Base-by-base conservation (phyloP, 1,284 basidiomycete genomes). In the Trametes polyzona region DNA sequence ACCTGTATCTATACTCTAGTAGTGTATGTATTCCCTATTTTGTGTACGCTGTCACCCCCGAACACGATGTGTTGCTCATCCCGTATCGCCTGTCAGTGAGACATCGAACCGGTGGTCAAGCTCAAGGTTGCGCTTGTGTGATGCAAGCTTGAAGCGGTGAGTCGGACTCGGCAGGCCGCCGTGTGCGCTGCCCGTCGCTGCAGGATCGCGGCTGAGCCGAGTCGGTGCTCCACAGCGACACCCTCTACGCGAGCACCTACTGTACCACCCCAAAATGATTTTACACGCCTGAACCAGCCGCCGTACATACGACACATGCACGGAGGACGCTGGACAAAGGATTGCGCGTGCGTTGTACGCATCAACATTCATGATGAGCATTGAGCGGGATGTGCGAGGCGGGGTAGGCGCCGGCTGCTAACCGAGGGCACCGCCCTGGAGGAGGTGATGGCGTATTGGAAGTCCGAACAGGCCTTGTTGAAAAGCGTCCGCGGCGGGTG, bases 391-490 rank as follows among this genome's bases (percentile, higher is more conserved):
- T 52, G 10, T 17, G 42, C 35, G 50, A 44, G 44, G 52, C 51
- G 44, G 50, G 39, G 33, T 29, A 33, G 46, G 39, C 37, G 55
- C 47, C 47, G 32, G 8, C 23, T 21, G 52, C 21, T 43, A 51
- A 51, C 23, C 53, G 56, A 53, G 39, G 36, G 48, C 36, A 55
- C 40, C 44, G 39, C 46, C 43, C 17, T 21, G 14, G 23, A 8
- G 19, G 7, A 11, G 17, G 14, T 56, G 60, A 58, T 62, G n/a
- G 51, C 26, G 36, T 7, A 36, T 57, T 62, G 42, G 47, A 59
- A 57, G 53, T 58, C 54, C 60, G 60, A 54, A 52, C 33, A 14
- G 9, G 47, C 36, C 53, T 36, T 37, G 43, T 59, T 50, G 53
- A 62, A 62, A 60, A 46, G 50, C 39, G 23, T 56, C 54, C 41